Base-by-base conservation (phyloP, 176 grass and related monocot species). In the Aechmea fasciata region DNA sequence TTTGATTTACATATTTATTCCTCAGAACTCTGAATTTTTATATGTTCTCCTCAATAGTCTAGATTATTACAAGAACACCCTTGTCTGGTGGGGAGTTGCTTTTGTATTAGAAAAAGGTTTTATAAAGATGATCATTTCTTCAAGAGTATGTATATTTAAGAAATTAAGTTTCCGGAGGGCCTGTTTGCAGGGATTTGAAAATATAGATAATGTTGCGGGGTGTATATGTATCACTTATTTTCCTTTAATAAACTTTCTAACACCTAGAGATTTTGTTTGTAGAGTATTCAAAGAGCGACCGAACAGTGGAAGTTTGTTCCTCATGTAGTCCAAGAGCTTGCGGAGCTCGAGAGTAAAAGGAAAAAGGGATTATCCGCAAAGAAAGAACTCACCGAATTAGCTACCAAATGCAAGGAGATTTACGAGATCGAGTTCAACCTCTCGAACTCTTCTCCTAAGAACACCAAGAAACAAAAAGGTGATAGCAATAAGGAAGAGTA, bases 251-350 rank as follows among this genome's bases (percentile, higher is more conserved):
- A 41, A 7, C 33, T 41, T 41, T 41, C 33, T 41, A 41, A 41
- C 33, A 7, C 33, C 33, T 41, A 7, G 33, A 41, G 33, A 41
- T 41, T 57, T 71, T 53, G 75, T 66, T 65, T 76, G 63, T 80
- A 97, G 93, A 86, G 75, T 77, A 69, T 92, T 50, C 71, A 65
- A 26, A 74, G 69, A 26, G 86, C 90, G 67, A 80, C 67, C 1
- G 89, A 92, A 48, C 89, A 92, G 61, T 97, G 93, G 93, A 84
- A 80, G 68, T 89, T 90, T 57, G 81, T 90, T 13, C 93, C 93
- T 66, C 86, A 19, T 66, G 93, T 87, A 13, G 82, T 92, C 9
- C 81, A 79, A 1, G 81, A 87, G 59, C 85, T 97, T 11, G 50
- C 73, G 11, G 72, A 75, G 67, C 71, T 91, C 11, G 85, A 92